Base-by-base conservation (phyloP, 768 basidiomycete species). In the Suillus spraguei region DNA sequence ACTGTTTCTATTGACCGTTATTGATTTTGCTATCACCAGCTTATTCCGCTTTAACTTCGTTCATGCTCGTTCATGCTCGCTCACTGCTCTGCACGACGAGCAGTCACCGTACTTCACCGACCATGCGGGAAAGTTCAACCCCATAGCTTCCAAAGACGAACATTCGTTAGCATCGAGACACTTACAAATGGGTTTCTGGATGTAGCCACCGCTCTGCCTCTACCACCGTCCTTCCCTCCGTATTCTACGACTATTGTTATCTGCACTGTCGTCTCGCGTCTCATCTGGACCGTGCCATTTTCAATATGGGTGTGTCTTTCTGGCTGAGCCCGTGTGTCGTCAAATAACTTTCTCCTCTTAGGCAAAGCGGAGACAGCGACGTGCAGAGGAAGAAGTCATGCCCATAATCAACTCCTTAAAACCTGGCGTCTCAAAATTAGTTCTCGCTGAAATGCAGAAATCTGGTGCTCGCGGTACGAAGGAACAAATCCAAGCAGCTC, bases 201-300 rank as follows among this genome's bases (percentile, higher is more conserved):
- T 80, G 77, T 93, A 56, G 88, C 92, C 28, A 71, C 85, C 42
- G 90, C 89, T 4, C 77, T 93, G n/a, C 92, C 92, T 2, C 79
- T 85, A 66, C 90, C 92, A 28, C 79, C 87, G 1, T 83, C 82
- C 11, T 79, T 86, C 66, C 91, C 92, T 0, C 76, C 86, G 0
- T 94, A 94, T 75, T 84, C 92, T 7, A 83, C 86, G 2, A 87
- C 91, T 2, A 92, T 94, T 63, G 87, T 94, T 59, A 70, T 92
- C 4, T 80, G 86, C 61, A 88, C 92, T 3, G 71, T 91, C 44
- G 70, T 82, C 16, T 80, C 85, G 46, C 86, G 92, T 69, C 76
- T 88, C 35, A 79, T 79, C 2, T 66, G 83, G 61, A 84, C 91
- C 6, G 80, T 91, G 14, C 92, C 92, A 38, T 78, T 90, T 63